A percentile compares a stretch with the other conserved stretches of the same genome.
These are phyloP conservation scores for Skeletonema menzelii DNA, from an alignment of 108 stramenopile species.

Conservation along the genomic window DNA sequence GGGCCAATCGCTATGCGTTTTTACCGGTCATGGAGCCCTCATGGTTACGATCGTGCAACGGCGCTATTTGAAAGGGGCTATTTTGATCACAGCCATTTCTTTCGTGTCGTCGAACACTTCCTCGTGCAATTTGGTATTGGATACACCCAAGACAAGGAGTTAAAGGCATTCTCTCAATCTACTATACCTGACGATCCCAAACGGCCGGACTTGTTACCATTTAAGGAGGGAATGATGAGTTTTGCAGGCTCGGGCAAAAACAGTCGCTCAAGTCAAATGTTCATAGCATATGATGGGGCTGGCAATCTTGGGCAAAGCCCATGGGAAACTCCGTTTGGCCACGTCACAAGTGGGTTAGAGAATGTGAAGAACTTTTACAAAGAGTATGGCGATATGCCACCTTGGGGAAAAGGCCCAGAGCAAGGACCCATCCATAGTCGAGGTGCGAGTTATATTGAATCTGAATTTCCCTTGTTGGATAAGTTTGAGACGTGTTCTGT, in stretches of 20 bases:
- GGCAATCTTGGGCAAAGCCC: conserved; percentile 51
- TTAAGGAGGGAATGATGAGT: conserved; percentile 69
- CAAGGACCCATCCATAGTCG: conserved; percentile 42
- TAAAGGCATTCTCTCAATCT: conserved; percentile 40
- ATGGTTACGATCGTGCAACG: conserved; percentile 87
- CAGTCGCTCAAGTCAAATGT: conserved; percentile 76
- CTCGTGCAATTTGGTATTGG: conserved; percentile 91
- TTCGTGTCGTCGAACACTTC: conserved; percentile 81
- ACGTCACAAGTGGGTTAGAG: conserved; percentile 67
- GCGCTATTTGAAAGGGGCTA: conserved; percentile 79
- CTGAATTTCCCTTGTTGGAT: conserved; percentile 48
- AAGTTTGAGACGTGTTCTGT: conserved; percentile 41
- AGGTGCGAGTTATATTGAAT: conserved; percentile 38
- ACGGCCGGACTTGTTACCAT: conserved; percentile 42
- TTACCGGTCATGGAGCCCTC: conserved; percentile 72
- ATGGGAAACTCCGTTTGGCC: conserved; percentile 88
- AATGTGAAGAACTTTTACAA: conserved; percentile 62
- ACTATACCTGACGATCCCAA: conserved; percentile 67
- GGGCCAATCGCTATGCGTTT: conserved; percentile 50
- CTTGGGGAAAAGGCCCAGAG: conserved; percentile 50
- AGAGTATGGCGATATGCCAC: conserved; percentile 83
- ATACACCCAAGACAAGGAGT: conserved; percentile 52
- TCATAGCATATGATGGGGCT: conserved; percentile 71
- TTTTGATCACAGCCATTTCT: conserved; percentile 84
- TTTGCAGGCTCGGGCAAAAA: conserved; percentile 72